Percentiles rank a stretch among this genome's conserved stretches.
Conservation (phyloP, 305 asterid species). For the Fraxinus xanthoxyloides region DNA sequence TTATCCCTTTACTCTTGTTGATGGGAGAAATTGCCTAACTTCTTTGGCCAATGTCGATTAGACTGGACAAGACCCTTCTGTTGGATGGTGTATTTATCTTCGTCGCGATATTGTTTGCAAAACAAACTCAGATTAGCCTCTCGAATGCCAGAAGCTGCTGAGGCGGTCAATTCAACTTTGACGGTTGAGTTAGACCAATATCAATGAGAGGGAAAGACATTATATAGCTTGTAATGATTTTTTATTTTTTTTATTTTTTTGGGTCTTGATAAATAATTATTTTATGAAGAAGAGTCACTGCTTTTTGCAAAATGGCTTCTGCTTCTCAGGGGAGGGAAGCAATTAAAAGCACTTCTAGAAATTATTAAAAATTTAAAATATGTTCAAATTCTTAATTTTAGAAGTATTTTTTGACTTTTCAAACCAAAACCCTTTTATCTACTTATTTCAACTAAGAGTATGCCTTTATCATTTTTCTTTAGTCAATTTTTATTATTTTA, state of each 20-base stretch:
- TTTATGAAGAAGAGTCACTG: background rate
- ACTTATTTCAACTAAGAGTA: background rate
- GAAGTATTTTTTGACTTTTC: background rate
- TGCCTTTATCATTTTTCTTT: background rate
- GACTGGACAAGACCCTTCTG: background rate
- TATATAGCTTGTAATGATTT: too few species aligned
- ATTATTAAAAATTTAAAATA: too few species aligned
- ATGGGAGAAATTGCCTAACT: background rate
- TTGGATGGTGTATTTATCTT: background rate
- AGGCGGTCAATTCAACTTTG: background rate
- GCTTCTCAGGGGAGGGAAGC: background rate
- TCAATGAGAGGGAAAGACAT: background rate
- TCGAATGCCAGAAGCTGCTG: background rate
- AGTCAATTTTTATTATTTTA: background rate
- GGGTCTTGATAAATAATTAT: background rate
- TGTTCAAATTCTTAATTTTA: background rate
- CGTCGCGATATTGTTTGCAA: background rate
- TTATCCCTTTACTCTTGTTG: background rate
- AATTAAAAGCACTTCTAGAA: background rate
- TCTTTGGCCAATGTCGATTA: background rate
- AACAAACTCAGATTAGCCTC: background rate
- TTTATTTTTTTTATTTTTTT: too few species aligned
- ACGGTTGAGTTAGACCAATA: background rate
- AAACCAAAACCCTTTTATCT: too few species aligned
- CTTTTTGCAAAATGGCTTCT: background rate